These are phyloP conservation scores for Boletus coccyginus DNA, from an alignment of 768 basidiomycete species.

Conservation along the genomic window DNA sequence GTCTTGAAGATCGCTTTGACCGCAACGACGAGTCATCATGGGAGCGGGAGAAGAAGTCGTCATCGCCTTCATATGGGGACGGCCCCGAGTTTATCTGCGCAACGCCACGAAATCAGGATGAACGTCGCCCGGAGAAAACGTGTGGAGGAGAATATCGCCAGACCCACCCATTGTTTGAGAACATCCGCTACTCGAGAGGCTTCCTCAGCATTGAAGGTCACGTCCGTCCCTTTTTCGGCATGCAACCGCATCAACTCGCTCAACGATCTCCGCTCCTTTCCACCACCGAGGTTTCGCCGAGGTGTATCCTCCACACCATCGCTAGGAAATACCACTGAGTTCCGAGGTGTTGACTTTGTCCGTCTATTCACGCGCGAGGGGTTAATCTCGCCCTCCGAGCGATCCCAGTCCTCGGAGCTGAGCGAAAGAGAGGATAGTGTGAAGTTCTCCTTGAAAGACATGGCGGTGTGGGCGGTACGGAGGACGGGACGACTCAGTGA, in stretches of 20 bases:
- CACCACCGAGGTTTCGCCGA: constrained; percentile 14
- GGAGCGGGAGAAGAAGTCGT: constrained; percentile 64
- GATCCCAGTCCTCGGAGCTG: constrained; percentile 64
- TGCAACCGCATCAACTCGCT: constrained; percentile 72
- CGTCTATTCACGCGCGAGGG: background rate
- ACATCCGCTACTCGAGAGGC: constrained; percentile 68
- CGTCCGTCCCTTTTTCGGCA: constrained; percentile 69
- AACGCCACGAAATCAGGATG: background rate
- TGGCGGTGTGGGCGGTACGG: constrained; percentile 13
- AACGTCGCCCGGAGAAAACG: background rate
- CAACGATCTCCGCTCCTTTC: constrained; percentile 51
- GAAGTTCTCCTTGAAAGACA: constrained; percentile 43
- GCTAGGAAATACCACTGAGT: constrained; percentile 60
- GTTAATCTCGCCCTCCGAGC: constrained; percentile 38
- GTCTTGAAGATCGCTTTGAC: constrained; percentile 33
- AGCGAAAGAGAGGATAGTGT: constrained; percentile 53
- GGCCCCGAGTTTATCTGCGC: constrained; percentile 69
- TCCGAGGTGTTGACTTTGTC: constrained; percentile 43
- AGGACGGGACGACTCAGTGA: background rate
- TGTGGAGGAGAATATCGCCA: background rate
- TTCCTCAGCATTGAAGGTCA: constrained; percentile 62
- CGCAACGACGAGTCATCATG: constrained; percentile 54
- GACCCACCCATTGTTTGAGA: constrained; percentile 72
- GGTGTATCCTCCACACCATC: constrained; percentile 30
- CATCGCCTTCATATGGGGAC: constrained; percentile 75